Evolutionary conservation across 2,329 filamentous ascomycete species (phyloP).

Genomic region (Ophiobolus disseminans): DNA sequence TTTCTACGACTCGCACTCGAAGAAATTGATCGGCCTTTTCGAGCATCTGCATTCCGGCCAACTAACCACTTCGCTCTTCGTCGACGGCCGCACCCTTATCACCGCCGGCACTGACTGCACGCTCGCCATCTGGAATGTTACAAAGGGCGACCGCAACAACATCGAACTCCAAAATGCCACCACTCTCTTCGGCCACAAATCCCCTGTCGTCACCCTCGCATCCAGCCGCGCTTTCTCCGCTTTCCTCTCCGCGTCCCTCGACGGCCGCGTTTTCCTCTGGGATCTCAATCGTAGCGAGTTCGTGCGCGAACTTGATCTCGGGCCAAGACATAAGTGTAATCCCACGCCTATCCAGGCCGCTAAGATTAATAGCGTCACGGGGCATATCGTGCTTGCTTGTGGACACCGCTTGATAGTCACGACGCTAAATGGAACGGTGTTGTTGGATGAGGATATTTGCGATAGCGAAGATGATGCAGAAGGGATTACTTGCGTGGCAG

Average conservation of each 20-base stretch:
- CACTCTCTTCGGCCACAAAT: conserved; percentile 89
- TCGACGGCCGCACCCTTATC: conserved; percentile 87
- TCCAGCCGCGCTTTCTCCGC: conserved; percentile 89
- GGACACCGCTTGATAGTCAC: conserved; percentile 78
- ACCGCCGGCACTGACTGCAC: conserved; percentile 94
- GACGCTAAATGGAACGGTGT: conserved; percentile 83
- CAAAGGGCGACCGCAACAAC: conserved; percentile 63
- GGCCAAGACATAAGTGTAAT: conserved; percentile 28
- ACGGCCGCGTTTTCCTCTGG: conserved; percentile 89
- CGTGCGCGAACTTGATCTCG: conserved; percentile 71
- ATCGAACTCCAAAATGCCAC: conserved; percentile 81
- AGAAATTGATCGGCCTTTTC: conserved; percentile 84
- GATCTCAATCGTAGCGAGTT: conserved; percentile 91
- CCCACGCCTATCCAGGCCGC: conserved; percentile 68
- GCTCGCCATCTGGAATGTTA: conserved; percentile 82
- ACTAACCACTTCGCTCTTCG: conserved; percentile 81
- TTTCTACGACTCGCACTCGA: conserved; percentile 85
- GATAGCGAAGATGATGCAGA: conserved; percentile 68
- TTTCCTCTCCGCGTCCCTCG: conserved; percentile 80
- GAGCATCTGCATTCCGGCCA: conserved; percentile 94
- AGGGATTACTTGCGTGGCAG: conserved; percentile 80
- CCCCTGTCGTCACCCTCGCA: conserved; percentile 80
- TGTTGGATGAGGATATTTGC: conserved; percentile 84
- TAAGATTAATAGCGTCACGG: conserved; percentile 86
- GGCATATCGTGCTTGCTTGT: conserved; percentile 85